These are phyloP conservation scores for Acacia pycnantha DNA, from an alignment of 331 rosid species.

Conservation along the genomic window DNA sequence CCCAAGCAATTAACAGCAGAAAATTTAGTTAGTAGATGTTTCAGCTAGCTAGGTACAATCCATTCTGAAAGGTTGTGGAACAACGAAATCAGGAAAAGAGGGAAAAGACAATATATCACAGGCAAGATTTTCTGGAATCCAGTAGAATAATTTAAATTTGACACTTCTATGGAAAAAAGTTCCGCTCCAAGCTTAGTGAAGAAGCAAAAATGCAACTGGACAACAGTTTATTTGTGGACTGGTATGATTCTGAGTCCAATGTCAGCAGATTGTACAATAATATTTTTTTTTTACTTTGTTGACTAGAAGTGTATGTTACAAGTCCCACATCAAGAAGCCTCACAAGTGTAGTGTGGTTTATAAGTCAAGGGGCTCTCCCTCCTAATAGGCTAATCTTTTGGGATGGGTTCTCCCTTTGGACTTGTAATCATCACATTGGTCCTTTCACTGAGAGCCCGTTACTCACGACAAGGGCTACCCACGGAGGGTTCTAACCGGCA, in stretches of 20 bases:
- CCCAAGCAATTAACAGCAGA: not conserved
- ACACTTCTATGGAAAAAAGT: not conserved
- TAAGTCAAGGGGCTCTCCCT: too few species aligned
- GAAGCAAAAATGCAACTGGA: not conserved
- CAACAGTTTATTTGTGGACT: not conserved
- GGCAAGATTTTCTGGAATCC: not conserved
- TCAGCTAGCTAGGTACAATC: constrained; percentile 18
- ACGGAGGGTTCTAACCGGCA: too few species aligned
- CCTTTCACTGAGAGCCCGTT: too few species aligned
- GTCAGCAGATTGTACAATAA: not conserved
- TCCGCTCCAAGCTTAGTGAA: not conserved
- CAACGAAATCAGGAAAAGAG: not conserved
- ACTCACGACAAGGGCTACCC: too few species aligned
- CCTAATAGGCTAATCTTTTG: too few species aligned
- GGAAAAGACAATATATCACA: constrained; percentile 7
- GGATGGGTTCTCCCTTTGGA: too few species aligned
- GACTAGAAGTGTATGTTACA: not conserved
- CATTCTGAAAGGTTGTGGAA: not conserved
- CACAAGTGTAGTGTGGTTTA: too few species aligned
- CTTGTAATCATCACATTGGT: too few species aligned
- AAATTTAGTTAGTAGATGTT: not conserved
- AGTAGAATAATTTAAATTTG: not conserved
- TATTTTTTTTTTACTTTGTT: not conserved
- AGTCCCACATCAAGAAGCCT: too few species aligned
- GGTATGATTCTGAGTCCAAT: not conserved